Conservation (phyloP, 2,329 filamentous ascomycete genomes). For the Teratosphaeria nubilosa region DNA sequence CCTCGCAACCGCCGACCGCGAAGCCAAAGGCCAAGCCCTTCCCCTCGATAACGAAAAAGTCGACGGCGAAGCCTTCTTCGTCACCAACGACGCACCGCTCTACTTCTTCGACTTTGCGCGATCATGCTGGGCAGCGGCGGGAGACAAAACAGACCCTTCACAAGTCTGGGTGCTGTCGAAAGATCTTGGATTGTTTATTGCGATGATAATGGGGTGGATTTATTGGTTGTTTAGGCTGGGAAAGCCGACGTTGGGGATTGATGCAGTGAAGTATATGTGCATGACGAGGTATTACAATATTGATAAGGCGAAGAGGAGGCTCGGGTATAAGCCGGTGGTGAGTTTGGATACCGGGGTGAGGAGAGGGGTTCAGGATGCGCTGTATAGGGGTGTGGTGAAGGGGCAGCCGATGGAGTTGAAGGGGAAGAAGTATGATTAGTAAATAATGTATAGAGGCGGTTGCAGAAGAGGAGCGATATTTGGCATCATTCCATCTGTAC, state of each 20-base stretch:
- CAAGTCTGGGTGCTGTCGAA: conserved; percentile 35
- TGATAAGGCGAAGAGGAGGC: conserved; percentile 58
- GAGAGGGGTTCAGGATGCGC: conserved; percentile 35
- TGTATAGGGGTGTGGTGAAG: conserved; percentile 24
- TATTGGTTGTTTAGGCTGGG: conserved; percentile 34
- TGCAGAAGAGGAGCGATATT: too few relatives aligned
- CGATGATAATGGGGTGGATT: conserved; percentile 34
- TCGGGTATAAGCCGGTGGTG: conserved; percentile 61
- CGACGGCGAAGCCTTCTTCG: conserved; percentile 43
- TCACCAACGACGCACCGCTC: conserved; percentile 41
- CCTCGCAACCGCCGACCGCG: conserved; percentile 32
- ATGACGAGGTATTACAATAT: conserved; percentile 74
- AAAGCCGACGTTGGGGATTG: conserved; percentile 36
- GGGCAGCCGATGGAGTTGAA: conserved; percentile 26
- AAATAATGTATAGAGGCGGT: neutral
- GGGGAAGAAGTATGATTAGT: conserved; percentile 16
- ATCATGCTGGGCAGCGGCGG: conserved; percentile 36
- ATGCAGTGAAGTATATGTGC: conserved; percentile 52
- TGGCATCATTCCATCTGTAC: neutral
- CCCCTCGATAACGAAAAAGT: conserved; percentile 39
- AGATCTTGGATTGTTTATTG: conserved; percentile 33
- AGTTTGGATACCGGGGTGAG: conserved; percentile 52
- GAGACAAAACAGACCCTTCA: conserved; percentile 27
- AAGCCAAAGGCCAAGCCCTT: conserved; percentile 19
- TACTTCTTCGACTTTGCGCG: conserved; percentile 44